A percentile compares a stretch with the other conserved stretches of the same genome.
These are phyloP conservation scores for Podospora sp. DNA, from an alignment of 495 filamentous ascomycete genomes.

Conservation along the genomic window DNA sequence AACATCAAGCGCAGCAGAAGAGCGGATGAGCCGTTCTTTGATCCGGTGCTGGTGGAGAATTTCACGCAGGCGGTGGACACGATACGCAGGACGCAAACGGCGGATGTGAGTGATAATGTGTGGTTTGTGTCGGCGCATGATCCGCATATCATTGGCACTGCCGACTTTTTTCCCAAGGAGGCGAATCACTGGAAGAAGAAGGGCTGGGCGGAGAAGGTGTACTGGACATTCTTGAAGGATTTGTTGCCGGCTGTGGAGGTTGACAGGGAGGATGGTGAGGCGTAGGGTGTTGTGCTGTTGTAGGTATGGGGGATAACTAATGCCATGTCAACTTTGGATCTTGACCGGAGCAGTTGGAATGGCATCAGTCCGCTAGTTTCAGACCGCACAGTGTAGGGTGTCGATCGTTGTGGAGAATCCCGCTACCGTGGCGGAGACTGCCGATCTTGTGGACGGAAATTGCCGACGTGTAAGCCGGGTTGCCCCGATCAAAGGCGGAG, in stretches of 20 bases:
- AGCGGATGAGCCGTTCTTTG: slow-evolving; percentile 39
- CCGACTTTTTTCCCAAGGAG: slow-evolving; percentile 48
- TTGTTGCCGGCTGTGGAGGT: background rate
- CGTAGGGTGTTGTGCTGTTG: too few species aligned
- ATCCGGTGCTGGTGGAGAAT: slow-evolving; percentile 26
- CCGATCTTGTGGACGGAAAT: too few species aligned
- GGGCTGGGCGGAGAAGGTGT: slow-evolving; percentile 16
- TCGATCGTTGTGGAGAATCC: too few species aligned
- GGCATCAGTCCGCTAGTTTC: too few species aligned
- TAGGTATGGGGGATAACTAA: too few species aligned
- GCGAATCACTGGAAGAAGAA: slow-evolving; percentile 19
- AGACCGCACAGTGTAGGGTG: too few species aligned
- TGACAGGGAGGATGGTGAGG: background rate
- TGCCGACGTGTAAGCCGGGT: too few species aligned
- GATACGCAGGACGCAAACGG: slow-evolving; percentile 42
- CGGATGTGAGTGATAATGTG: slow-evolving; percentile 51
- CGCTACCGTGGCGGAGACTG: too few species aligned
- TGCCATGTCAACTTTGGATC: too few species aligned
- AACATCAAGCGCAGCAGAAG: slow-evolving; percentile 11
- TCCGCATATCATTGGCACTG: slow-evolving; percentile 39
- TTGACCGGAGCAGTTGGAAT: too few species aligned
- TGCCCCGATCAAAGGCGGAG: too few species aligned
- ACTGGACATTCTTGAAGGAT: slow-evolving; percentile 14
- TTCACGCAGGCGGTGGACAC: slow-evolving; percentile 34
- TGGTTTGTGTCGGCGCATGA: slow-evolving; percentile 55